Base-by-base conservation (phyloP, 371 early-diverging fungal species). In the Mortierella sp. region DNA sequence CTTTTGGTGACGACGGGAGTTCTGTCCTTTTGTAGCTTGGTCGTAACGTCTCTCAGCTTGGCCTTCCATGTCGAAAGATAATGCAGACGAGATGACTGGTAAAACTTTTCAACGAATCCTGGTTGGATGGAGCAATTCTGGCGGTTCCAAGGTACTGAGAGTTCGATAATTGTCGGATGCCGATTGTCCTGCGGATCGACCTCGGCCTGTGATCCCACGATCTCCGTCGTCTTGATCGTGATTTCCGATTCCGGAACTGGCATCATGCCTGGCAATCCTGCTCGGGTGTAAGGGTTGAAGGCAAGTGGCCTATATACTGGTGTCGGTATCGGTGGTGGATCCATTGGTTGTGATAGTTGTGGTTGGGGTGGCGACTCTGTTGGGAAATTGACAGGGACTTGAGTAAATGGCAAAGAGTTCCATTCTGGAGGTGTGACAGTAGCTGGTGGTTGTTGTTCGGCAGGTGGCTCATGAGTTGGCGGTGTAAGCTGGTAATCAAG, bases 11-110 rank as follows among this genome's bases (percentile, higher is more conserved):
- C 18, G 11, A 44, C 27, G 2, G 46, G 55, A 10, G 46, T 44
- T 32, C 51, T 38, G 21, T 80, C 63, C 78, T 83, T 88, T 72
- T 88, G 90, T 58, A 91, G 75, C 48, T 88, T 84, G 0, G 86
- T 84, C 12, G 93, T 92, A 44, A 91, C 89, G 18, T 91, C 91
- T 78, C 92, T 91, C 60, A 97, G 89, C 72, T 96, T 96, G 46
- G 89, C 89, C 88, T 97, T 97, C 97, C 97, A 97, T 3, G 92
- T 92, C 0, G 95, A 94, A 2, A 97, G 87, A 79, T 95, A 93
- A 82, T 97, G 97, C 4, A 97, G 89, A n/a, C 97, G 91, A 1
- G 97, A 97, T 2, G 90, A 90, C n/a, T 89, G 88, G 76, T 95
- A 97, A 83, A 92, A 98, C 35, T 91, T 88, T 74, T 94, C 89